These are phyloP conservation scores for Chenopodium album DNA, from an alignment of 148 eudicot species.

Conservation along the genomic window DNA sequence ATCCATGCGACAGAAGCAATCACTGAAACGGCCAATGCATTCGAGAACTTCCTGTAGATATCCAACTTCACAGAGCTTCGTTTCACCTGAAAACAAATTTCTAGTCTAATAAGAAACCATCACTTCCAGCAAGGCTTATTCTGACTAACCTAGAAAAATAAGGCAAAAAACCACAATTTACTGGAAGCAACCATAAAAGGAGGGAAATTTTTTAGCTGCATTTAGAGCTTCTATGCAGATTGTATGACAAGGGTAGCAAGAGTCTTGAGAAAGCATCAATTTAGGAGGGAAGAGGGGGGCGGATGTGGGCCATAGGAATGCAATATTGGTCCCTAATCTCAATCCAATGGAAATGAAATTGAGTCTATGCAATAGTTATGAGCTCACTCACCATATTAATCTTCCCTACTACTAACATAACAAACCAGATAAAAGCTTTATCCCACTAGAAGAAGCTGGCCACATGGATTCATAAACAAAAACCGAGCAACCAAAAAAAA, in stretches of 20 bases:
- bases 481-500: background rate
- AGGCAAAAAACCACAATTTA: background rate
- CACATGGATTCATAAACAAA: background rate
- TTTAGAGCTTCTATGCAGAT: background rate
- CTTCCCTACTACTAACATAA: background rate
- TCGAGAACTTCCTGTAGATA: conserved; percentile 86
- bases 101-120: conserved; percentile 15
- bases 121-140: background rate
- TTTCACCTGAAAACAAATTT: conserved; percentile 55
- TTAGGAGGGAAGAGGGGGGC: background rate
- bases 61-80: conserved; percentile 87
- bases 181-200: background rate
- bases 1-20: conserved; percentile 91
- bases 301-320: background rate
- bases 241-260: background rate
- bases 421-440: background rate
- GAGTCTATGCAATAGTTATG: background rate
- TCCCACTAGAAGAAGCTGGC: background rate
- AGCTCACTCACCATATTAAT: background rate
- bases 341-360: background rate
- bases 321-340: background rate
- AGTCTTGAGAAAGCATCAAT: background rate
- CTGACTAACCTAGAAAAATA: background rate
- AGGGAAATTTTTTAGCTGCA: background rate
- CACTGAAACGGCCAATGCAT: conserved; percentile 80